Evolutionary conservation across 495 filamentous ascomycete species (phyloP), one percentile per base, ranked within the genome.

Genomic region (Lentithecium fluviatile): DNA sequence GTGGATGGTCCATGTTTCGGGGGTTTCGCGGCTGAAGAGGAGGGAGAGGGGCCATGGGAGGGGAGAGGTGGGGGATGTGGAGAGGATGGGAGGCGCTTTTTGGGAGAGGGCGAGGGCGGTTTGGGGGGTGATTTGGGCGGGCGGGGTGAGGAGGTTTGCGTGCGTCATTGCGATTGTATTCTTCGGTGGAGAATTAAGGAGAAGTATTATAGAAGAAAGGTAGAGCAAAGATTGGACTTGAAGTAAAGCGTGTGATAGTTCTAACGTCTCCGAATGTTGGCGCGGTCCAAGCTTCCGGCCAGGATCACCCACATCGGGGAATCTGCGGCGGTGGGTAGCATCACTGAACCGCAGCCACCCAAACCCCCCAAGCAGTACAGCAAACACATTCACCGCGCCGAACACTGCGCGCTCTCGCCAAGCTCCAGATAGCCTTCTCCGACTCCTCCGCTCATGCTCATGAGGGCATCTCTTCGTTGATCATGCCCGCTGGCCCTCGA

Each of bases 1-100:
- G 69, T 91, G 86, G n/a, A 75, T 79, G 2, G 80, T 78, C 88
- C 91, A 97, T 69, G 85, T 76, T 58, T 93, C 89, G 40, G 86
- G 80, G 0, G 85, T 84, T 67, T 95, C 91, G 32, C 79, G 64
- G n/a, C 79, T 53, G 60, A 70, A 43, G 79, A 78, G 68, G 80
- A 82, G 51, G 80, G 60, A 62, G 79, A 82, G 45, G 67, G 75
- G 64, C 57, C 69, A 75, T 10, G 74, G 74, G 20, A 87, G 63
- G 2, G 79, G 71, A 53, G 79, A 81, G 2, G 77, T 72, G 15
- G 76, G 72, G 26, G 80, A 73, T 45, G 71, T 77, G 51, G 76
- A 75, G 48, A 96, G 81, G 60, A 94, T 79, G 24, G 71, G 63
- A 0, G 89, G 85, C 54, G 93, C 89, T 75, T 90, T 83, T 68